Evolutionary conservation across 2,329 filamentous ascomycete species (phyloP).

Genomic region (Cyphellophora attinorum): DNA sequence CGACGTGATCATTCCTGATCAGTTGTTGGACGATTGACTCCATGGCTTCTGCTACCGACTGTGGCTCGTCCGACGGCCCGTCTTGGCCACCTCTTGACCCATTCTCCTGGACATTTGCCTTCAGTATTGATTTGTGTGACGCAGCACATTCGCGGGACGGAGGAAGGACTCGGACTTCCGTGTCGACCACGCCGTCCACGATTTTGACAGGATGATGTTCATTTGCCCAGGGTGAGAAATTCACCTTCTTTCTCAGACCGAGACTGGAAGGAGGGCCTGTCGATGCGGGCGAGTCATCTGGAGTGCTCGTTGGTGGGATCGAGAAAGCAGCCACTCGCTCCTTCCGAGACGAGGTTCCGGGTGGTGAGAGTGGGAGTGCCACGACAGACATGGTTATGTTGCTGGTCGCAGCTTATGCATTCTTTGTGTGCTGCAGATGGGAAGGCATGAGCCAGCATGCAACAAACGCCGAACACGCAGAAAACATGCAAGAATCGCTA

Average conservation of each 20-base stretch:
- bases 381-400: slow-evolving; percentile 14
- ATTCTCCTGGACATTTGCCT: slow-evolving; percentile 42
- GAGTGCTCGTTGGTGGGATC: slow-evolving; percentile 5
- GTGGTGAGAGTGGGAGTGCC: slow-evolving; percentile 19
- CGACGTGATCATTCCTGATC: slow-evolving; percentile 60
- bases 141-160: slow-evolving; percentile 40
- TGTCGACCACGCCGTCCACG: slow-evolving; percentile 23
- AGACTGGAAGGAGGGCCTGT: slow-evolving; percentile 8
- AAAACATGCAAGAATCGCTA: too few relatives aligned
- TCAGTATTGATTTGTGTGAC: slow-evolving; percentile 70
- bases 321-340: slow-evolving; percentile 3
- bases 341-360: slow-evolving; percentile 14
- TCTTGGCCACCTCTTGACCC: slow-evolving; percentile 9
- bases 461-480: too few relatives aligned
- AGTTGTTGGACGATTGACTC: slow-evolving; percentile 77
- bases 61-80: slow-evolving; percentile 2
- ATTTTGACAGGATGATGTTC: slow-evolving; percentile 18
- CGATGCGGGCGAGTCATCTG: slow-evolving; percentile 9
- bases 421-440: too few relatives aligned
- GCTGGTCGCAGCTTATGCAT: too few relatives aligned
- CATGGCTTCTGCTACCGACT: slow-evolving; percentile 37
- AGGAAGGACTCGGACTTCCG: slow-evolving; percentile 30
- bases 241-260: slow-evolving; percentile 45
- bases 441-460: background rate
- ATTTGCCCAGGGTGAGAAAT: slow-evolving; percentile 50